phyloP scores from a whole-genome alignment of 768 basidiomycete genomes.

The Gymnopilus dilepis region DNA sequence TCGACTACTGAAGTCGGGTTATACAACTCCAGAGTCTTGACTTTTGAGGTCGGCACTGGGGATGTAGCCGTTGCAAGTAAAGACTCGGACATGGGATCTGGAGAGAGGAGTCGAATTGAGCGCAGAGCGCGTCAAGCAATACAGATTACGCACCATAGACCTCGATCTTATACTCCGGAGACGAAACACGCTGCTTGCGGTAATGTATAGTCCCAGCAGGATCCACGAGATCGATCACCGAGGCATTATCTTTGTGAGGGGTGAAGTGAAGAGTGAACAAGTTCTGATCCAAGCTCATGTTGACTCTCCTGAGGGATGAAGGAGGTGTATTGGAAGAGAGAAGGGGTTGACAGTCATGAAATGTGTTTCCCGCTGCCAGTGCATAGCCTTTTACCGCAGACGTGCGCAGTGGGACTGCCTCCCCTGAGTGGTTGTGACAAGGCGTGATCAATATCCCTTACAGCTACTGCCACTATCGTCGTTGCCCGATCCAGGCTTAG shows the following conservation, averaged over 20 bases:
- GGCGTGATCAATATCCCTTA: constrained; percentile 6
- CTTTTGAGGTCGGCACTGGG: constrained; percentile 68
- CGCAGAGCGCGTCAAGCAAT: background rate
- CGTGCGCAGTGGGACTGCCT: background rate
- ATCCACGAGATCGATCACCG: constrained; percentile 74
- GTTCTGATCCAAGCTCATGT: constrained; percentile 86
- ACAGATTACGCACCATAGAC: constrained; percentile 60
- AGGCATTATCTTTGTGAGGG: constrained; percentile 60
- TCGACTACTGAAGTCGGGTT: constrained; percentile 76
- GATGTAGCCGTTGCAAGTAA: constrained; percentile 72
- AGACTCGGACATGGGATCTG: constrained; percentile 77
- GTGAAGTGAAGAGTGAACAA: constrained; percentile 79
- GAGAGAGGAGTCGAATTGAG: background rate
- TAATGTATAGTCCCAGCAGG: constrained; percentile 69
- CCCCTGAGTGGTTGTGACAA: constrained; percentile 19
- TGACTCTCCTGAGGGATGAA: constrained; percentile 4
- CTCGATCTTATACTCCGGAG: constrained; percentile 64
- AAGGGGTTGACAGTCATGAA: constrained; percentile 14
- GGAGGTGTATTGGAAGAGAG: constrained; percentile 15
- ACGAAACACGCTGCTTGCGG: constrained; percentile 65
- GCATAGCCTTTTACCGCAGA: constrained; percentile 26
- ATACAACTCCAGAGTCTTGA: constrained; percentile 75
- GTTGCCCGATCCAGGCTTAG: background rate
- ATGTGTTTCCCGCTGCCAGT: background rate
- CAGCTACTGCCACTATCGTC: background rate